Conservation (phyloP, 495 filamentous ascomycete species). For the Aspergillus leporis region DNA sequence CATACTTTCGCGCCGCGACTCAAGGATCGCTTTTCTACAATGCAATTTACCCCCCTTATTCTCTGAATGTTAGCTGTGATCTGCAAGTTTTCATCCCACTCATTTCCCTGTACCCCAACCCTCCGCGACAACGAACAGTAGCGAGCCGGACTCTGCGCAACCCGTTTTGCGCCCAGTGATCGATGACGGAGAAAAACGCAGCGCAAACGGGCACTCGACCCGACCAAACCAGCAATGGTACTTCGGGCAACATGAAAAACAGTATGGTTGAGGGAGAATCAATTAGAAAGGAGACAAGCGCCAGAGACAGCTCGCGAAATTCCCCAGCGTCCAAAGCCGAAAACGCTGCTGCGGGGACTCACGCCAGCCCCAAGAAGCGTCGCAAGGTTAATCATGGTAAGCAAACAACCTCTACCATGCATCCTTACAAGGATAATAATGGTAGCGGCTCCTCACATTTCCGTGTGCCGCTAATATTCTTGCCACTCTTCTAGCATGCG, state of each 20-base stretch:
- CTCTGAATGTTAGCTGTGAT: conserved; percentile 21
- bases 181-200: conserved; percentile 42
- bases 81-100: conserved; percentile 28
- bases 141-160: conserved; percentile 30
- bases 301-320: conserved; percentile 31
- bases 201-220: conserved; percentile 29
- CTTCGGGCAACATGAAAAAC: conserved; percentile 14
- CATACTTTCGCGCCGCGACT: conserved; percentile 19
- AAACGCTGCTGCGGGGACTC: conserved; percentile 35
- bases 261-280: conserved; percentile 15
- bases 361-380: conserved; percentile 83
- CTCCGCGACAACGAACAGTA: conserved; percentile 16
- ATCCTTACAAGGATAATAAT: conserved; percentile 33
- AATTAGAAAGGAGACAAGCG: conserved; percentile 30
- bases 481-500: conserved; percentile 70
- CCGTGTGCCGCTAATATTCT: conserved; percentile 30
- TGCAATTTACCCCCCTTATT: conserved; percentile 3
- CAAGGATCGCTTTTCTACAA: conserved; percentile 8
- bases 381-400: conserved; percentile 99
- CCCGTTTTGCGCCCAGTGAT: conserved; percentile 33
- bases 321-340: conserved; percentile 41
- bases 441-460: conserved; percentile 29
- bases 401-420: conserved; percentile 33
- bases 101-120: conserved; percentile 15
- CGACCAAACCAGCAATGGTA: conserved; percentile 28